These are phyloP conservation scores for Phytophthora pluvialis DNA, from an alignment of 352 stramenopile species.

Conservation along the genomic window DNA sequence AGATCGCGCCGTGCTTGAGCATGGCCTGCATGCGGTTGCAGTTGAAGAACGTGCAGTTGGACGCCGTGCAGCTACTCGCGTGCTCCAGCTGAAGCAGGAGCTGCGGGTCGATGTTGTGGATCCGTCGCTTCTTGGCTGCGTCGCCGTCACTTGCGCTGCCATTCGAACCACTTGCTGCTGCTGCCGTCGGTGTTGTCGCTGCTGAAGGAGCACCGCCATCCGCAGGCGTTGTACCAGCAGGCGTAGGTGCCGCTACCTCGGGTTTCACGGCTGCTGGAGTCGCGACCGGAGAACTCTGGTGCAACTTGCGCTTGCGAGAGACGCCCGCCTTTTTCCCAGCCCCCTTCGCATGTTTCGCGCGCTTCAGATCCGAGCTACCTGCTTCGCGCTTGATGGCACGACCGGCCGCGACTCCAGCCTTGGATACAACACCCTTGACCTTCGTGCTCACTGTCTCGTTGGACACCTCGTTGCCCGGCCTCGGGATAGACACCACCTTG, in stretches of 20 bases:
- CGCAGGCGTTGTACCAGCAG: neutral
- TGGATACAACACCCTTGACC: constrained; percentile 38
- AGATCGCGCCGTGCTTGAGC: constrained; percentile 90
- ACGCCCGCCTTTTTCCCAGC: constrained; percentile 39
- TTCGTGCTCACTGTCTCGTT: constrained; percentile 40
- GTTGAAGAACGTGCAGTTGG: constrained; percentile 86
- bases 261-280: constrained; percentile 19
- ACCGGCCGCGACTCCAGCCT: constrained; percentile 31
- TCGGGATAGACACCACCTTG: constrained; percentile 91
- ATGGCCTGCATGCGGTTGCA: constrained; percentile 89
- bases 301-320: constrained; percentile 78
- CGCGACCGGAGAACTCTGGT: constrained; percentile 43
- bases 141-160: constrained; percentile 54
- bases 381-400: constrained; percentile 51
- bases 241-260: constrained; percentile 1
- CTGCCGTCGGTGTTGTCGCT: constrained; percentile 2
- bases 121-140: constrained; percentile 92
- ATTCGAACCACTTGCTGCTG: constrained; percentile 10
- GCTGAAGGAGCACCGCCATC: constrained; percentile 4
- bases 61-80: constrained; percentile 71
- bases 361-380: constrained; percentile 55
- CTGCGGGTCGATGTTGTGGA: constrained; percentile 90
- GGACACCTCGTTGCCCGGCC: constrained; percentile 54
- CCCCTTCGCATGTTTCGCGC: constrained; percentile 37
- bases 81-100: constrained; percentile 87